Evolutionary conservation across 2,329 filamentous ascomycete species (phyloP), one percentile per base, ranked within the genome.

Genomic region (Pyricularia sp.): DNA sequence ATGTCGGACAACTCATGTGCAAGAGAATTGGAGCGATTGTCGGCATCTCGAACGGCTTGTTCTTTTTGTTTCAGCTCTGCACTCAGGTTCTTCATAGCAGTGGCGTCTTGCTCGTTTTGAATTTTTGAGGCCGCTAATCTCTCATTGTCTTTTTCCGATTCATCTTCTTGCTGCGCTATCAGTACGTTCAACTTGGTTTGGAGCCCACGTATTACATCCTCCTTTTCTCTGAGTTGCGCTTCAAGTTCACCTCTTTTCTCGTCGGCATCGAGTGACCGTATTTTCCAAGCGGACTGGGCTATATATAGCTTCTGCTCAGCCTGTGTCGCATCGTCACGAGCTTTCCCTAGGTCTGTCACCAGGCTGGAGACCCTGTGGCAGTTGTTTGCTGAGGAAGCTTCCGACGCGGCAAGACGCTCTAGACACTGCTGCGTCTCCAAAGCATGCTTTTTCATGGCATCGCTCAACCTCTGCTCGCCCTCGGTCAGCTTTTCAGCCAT

Each of bases 391-490:
- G 40, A 49, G 10, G 40, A 49, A 49, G 19, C 19, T n/a, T 49
- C 40, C 3, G 40, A 6, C 40, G 8, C 53, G 4, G n/a, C 24
- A 24, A 57, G 53, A 7, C 53, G n/a, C 53, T 6, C 10, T 26
- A 57, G 10, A 28, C 4, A 12, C 22, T 24, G 53, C 53, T 57
- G 22, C 12, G 10, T 24, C 13, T 57, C 53, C 24, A 22, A 57
- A 12, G 53, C 53, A 26, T 26, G 53, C 10, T 26, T n/a, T 57
- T 57, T 16, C 22, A 57, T 26, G n/a, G 53, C 10, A 57, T 57
- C 24, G 22, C n/a, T 24, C 53, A 57, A 13, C 31, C 30, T 67
- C 12, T 70, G 66, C 44, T 70, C 66, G 1, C 62, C 2, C 1
- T 67, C 65, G 0, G 60, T 63, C 1, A 63, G 12, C 10, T 63